Conservation (phyloP, 805 yeast genomes). For the Priceomyces medius region DNA sequence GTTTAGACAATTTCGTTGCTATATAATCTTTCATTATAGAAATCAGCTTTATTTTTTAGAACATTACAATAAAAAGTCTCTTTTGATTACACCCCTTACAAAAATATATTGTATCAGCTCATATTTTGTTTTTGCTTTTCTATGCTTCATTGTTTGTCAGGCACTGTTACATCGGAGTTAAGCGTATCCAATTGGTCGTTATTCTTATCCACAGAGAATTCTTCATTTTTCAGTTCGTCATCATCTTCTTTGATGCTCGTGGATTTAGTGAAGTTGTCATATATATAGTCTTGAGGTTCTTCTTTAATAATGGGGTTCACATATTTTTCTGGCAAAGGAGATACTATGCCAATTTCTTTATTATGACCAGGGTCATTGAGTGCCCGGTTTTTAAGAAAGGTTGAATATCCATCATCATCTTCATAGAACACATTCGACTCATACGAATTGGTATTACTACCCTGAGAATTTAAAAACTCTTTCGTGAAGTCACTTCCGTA, state of each 20-base stretch:
- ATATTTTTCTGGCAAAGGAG: not conserved
- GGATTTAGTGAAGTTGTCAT: not conserved
- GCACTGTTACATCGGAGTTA: conserved; percentile 1
- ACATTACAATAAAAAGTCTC: no score
- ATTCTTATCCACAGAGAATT: conserved; percentile 4
- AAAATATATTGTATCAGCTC: no score
- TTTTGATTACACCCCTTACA: no score
- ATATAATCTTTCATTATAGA: no score
- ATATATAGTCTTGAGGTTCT: conserved; percentile 1
- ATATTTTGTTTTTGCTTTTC: no score
- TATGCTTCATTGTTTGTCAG: not conserved
- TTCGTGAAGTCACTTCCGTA: not conserved
- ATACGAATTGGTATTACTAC: not conserved
- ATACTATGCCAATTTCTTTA: not conserved
- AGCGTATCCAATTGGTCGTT: conserved; percentile 2
- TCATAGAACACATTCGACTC: conserved; percentile 5
- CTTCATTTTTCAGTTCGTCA: conserved; percentile 4
- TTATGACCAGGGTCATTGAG: not conserved
- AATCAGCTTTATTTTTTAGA: no score
- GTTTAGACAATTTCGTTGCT: no score
- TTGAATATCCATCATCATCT: conserved; percentile 11
- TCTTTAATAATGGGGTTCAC: not conserved
- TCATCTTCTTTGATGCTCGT: conserved; percentile 2
- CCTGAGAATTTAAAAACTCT: not conserved
- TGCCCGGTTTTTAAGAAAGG: not conserved